These are phyloP conservation scores for Sclerotinia trifoliorum DNA, from an alignment of 2,329 filamentous ascomycete species.

Conservation along the genomic window DNA sequence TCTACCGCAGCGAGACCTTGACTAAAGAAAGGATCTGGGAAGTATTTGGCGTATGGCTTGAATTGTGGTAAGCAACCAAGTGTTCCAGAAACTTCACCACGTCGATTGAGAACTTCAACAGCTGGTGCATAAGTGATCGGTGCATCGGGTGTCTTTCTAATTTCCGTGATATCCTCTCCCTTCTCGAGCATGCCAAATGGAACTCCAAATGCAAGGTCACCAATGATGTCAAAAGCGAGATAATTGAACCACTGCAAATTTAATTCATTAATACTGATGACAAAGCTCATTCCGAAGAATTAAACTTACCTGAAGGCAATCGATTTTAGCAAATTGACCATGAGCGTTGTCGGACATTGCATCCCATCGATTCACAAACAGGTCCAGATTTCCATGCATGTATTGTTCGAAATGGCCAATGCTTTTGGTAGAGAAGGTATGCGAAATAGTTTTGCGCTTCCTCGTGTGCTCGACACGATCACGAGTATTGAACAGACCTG, in stretches of 20 bases:
- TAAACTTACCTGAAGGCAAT: constrained; percentile 58
- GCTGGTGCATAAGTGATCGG: constrained; percentile 70
- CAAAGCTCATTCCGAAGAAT: background rate
- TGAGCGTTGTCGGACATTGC: constrained; percentile 48
- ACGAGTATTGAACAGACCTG: constrained; percentile 86
- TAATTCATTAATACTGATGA: background rate
- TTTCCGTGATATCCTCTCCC: constrained; percentile 75
- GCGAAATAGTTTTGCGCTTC: constrained; percentile 84
- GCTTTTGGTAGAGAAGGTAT: constrained; percentile 81
- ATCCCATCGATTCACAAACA: constrained; percentile 73
- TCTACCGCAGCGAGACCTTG: constrained; percentile 72
- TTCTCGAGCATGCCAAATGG: constrained; percentile 81
- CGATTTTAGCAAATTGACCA: constrained; percentile 58
- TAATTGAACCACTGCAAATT: constrained; percentile 66
- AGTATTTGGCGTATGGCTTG: constrained; percentile 74
- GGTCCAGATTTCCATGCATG: constrained; percentile 74
- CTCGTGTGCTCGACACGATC: constrained; percentile 77
- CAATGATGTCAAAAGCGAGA: constrained; percentile 56
- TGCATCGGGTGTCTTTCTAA: constrained; percentile 59
- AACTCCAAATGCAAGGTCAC: constrained; percentile 66
- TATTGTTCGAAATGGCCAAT: constrained; percentile 86
- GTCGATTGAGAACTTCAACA: constrained; percentile 83
- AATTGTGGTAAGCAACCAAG: constrained; percentile 72
- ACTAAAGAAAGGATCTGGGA: constrained; percentile 80
- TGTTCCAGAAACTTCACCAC: constrained; percentile 81